Percentiles rank a stretch among this genome's conserved stretches.
phyloP scores from a whole-genome alignment of 345 rosid species.

The Capsella bursapastoris region DNA sequence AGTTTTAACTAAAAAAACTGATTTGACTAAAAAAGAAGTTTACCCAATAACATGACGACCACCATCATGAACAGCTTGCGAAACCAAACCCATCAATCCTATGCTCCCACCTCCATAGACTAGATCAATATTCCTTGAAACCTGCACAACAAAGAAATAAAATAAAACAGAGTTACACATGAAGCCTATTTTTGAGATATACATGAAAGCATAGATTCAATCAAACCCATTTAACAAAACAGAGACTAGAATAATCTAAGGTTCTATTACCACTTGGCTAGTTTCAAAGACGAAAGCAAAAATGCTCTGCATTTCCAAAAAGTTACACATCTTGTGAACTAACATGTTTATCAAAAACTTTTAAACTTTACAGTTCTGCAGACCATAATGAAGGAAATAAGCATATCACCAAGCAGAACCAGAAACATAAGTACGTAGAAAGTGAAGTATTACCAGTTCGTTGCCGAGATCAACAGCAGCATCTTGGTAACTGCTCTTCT shows the following conservation, averaged over 20 bases:
- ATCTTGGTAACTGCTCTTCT: slow-evolving; percentile 84
- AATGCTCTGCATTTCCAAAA: slow-evolving; percentile 28
- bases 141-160: slow-evolving; percentile 54
- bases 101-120: slow-evolving; percentile 99
- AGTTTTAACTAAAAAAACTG: not conserved
- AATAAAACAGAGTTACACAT: slow-evolving; percentile 33
- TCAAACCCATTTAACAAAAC: slow-evolving; percentile 28
- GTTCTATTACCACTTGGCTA: not conserved
- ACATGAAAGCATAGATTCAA: slow-evolving; percentile 8
- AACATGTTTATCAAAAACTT: not conserved
- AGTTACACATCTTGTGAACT: not conserved
- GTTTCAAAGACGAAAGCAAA: slow-evolving; percentile 24
- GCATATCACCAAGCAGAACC: slow-evolving; percentile 1
- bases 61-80: slow-evolving; percentile 99
- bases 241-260: slow-evolving; percentile 3
- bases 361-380: not conserved
- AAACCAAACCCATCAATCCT: slow-evolving; percentile 98
- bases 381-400: slow-evolving; percentile 14
- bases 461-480: slow-evolving; percentile 86
- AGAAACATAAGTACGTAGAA: slow-evolving; percentile 3
- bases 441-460: slow-evolving; percentile 60
- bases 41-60: slow-evolving; percentile 99
- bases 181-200: slow-evolving; percentile 22
- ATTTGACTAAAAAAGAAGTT: slow-evolving; percentile 23
- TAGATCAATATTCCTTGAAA: slow-evolving; percentile 93